Conservation (phyloP, 1,139 yeast genomes). For the Blastobotrys proliferans region DNA sequence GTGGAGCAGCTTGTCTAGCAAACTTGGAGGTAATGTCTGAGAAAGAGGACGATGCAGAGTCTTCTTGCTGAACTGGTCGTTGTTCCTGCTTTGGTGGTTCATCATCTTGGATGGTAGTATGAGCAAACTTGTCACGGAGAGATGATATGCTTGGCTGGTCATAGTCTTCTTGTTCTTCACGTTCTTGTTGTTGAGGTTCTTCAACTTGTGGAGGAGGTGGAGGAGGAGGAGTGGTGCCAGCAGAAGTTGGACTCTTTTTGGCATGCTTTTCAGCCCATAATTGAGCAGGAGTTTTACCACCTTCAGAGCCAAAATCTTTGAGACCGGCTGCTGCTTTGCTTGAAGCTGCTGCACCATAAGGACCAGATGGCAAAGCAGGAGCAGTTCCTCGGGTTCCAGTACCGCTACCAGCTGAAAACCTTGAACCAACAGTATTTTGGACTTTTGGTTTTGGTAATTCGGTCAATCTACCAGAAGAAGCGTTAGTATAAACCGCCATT, state of each 20-base stretch:
- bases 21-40: slow-evolving; percentile 24
- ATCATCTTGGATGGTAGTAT: slow-evolving; percentile 8
- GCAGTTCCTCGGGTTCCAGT: slow-evolving; percentile 27
- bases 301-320: slow-evolving; percentile 64
- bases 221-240: slow-evolving; percentile 19
- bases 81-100: slow-evolving; percentile 15
- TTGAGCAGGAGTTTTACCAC: slow-evolving; percentile 92
- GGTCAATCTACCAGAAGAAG: slow-evolving; percentile 47
- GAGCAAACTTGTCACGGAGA: slow-evolving; percentile 22
- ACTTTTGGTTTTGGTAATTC: slow-evolving; percentile 66
- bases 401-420: slow-evolving; percentile 25
- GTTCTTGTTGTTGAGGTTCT: slow-evolving; percentile 14
- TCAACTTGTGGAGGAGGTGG: slow-evolving; percentile 14
- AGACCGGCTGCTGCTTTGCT: slow-evolving; percentile 60
- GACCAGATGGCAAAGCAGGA: slow-evolving; percentile 43
- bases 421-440: slow-evolving; percentile 46
- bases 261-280: slow-evolving; percentile 92
- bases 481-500: slow-evolving; percentile 22
- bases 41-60: no score
- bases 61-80: no score
- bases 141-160: slow-evolving; percentile 22
- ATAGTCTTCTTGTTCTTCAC: slow-evolving; percentile 17
- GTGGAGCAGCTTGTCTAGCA: slow-evolving; percentile 18
- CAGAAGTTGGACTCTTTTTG: slow-evolving; percentile 26
- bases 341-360: slow-evolving; percentile 54